Evolutionary conservation across 2,329 filamentous ascomycete species (phyloP).

Genomic region (Coniella lustricola): DNA sequence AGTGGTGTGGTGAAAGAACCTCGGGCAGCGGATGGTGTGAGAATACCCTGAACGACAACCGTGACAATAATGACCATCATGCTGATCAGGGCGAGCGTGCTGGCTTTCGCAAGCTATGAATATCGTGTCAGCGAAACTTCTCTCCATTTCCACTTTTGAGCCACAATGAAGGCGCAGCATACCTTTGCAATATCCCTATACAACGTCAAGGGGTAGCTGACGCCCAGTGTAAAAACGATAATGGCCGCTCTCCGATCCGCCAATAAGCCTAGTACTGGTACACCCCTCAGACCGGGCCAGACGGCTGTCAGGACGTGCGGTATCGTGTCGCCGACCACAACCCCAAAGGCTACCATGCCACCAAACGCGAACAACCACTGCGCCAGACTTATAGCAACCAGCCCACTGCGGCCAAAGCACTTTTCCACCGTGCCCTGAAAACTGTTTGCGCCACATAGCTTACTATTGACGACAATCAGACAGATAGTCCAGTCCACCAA

Average conservation of each 20-base stretch:
- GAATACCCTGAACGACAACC: slow-evolving; percentile 74
- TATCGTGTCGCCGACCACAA: slow-evolving; percentile 95
- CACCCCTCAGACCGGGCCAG: slow-evolving; percentile 66
- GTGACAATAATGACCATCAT: slow-evolving; percentile 88
- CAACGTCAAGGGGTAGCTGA: slow-evolving; percentile 86
- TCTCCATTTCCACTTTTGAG: too few species aligned
- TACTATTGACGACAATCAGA: slow-evolving; percentile 94
- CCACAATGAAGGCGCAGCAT: too few species aligned
- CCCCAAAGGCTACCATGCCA: slow-evolving; percentile 96
- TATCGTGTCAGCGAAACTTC: too few species aligned
- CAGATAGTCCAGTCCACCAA: slow-evolving; percentile 96
- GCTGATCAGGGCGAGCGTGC: slow-evolving; percentile 83
- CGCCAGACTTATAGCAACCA: slow-evolving; percentile 81
- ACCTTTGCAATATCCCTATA: slow-evolving; percentile 98
- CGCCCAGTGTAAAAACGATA: slow-evolving; percentile 73
- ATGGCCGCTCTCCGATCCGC: slow-evolving; percentile 79
- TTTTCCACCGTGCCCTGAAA: slow-evolving; percentile 95
- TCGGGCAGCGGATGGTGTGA: slow-evolving; percentile 63
- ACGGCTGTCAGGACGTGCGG: slow-evolving; percentile 79
- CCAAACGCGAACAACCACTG: slow-evolving; percentile 99
- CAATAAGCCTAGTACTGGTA: slow-evolving; percentile 74
- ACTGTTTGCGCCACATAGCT: slow-evolving; percentile 85
- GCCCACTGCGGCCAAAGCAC: slow-evolving; percentile 82
- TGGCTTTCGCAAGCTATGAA: slow-evolving; percentile 85
- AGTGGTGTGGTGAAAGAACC: slow-evolving; percentile 65